Conservation (phyloP, 2,329 filamentous ascomycete genomes). For the Diaporthe citri region DNA sequence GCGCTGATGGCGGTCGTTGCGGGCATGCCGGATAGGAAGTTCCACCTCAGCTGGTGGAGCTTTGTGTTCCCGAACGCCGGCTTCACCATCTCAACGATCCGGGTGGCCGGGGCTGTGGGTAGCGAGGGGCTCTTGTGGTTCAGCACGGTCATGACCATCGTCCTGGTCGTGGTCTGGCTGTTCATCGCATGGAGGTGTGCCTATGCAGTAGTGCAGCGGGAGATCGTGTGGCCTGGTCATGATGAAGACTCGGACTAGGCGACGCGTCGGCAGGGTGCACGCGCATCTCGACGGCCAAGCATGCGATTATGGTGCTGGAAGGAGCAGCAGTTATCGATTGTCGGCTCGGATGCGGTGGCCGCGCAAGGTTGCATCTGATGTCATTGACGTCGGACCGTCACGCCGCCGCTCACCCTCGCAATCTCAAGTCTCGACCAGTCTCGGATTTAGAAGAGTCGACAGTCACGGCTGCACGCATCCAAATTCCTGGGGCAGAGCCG, state of each 20-base stretch:
- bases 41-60: conserved; percentile 69
- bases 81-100: conserved; percentile 70
- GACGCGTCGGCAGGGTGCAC: background rate
- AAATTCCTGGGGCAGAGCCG: background rate
- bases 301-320: background rate
- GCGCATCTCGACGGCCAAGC: background rate
- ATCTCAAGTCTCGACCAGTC: background rate
- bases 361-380: no score
- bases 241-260: conserved; percentile 63
- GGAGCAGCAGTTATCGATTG: background rate
- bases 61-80: conserved; percentile 77
- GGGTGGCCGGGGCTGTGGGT: conserved; percentile 64
- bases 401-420: background rate
- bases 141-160: conserved; percentile 66
- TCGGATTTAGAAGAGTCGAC: background rate
- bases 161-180: conserved; percentile 67
- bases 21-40: conserved; percentile 50
- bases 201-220: conserved; percentile 61
- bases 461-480: no score
- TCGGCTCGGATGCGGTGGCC: background rate
- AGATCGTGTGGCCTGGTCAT: conserved; percentile 70
- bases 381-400: no score
- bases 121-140: conserved; percentile 67
- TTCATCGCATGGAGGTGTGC: conserved; percentile 63
- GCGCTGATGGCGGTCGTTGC: conserved; percentile 58